Base-by-base conservation (phyloP, 1,284 basidiomycete genomes). In the Papiliotrema nemorosa region DNA sequence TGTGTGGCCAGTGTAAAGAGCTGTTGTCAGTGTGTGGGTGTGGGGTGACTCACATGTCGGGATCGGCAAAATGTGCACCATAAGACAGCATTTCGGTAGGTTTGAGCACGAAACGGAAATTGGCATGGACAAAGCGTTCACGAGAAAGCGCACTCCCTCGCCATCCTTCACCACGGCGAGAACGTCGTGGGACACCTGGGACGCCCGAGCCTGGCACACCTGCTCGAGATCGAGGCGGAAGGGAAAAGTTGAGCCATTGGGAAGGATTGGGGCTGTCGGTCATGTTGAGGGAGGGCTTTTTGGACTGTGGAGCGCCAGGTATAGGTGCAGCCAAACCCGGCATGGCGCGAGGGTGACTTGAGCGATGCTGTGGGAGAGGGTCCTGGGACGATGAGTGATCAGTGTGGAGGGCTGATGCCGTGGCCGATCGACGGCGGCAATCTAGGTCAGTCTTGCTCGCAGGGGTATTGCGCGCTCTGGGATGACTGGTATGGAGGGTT, bases 1-100 rank as follows among this genome's bases (percentile, higher is more conserved):
- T 89, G 74, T 97, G 90, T n/a, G 87, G 82, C 90, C 90, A 96
- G 77, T 92, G 87, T 72, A 96, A 88, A 75, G 85, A 90, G 63
- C 89, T 92, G 63, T 1, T 54, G 54, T 65, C 58, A 36, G 31
- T 18, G 24, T 25, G 24, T 29, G n/a, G 7, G 7, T 18, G 3
- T 20, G 18, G 27, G 24, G 47, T 47, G 53, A 78, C 87, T 66
- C 68, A 87, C 89, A 93, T 91, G 72, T 94, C 90, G 29, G 90
- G 90, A 74, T 96, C 92, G 43, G 89, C 90, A 69, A 96, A 91
- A 74, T 96, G 90, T 2, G 90, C 90, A 12, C 90, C 92, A 69
- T 94, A 96, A 14, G 53, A 58, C 45, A 64, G 51, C 64, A 91
- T 89, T 36, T 89, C 89, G 39, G 78, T 83, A 3, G 92, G 92